Evolutionary conservation across 2,329 filamentous ascomycete species (phyloP).

Genomic region (Trichoderma arundinaceum): DNA sequence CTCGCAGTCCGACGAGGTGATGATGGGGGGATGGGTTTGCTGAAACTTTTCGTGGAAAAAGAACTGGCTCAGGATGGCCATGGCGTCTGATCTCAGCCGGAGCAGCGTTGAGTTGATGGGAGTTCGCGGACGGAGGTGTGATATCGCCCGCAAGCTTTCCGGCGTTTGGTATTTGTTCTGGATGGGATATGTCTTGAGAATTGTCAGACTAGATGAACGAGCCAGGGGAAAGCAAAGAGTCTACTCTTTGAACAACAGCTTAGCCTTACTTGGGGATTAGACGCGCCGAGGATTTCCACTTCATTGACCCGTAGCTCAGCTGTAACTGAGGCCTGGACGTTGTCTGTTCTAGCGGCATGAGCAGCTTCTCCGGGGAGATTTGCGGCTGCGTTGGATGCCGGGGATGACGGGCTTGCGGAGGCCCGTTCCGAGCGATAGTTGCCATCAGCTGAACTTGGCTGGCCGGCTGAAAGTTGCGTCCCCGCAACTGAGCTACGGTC

Average conservation of each 20-base stretch:
- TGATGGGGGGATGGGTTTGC: slow-evolving; percentile 89
- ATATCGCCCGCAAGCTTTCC: slow-evolving; percentile 86
- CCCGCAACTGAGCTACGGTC: slow-evolving; percentile 13
- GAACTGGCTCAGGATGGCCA: slow-evolving; percentile 74
- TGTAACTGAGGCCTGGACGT: slow-evolving; percentile 17
- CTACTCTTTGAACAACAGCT: background rate
- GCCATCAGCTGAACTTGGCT: background rate
- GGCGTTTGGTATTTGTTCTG: slow-evolving; percentile 95
- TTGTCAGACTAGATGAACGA: slow-evolving; percentile 32
- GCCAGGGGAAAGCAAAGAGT: background rate
- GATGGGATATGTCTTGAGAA: slow-evolving; percentile 78
- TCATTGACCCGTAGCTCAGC: slow-evolving; percentile 75
- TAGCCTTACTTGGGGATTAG: slow-evolving; percentile 75
- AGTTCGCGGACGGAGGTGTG: slow-evolving; percentile 83
- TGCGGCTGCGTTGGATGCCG: background rate
- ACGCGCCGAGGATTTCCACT: slow-evolving; percentile 74
- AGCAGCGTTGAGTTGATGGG: slow-evolving; percentile 81
- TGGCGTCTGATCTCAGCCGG: slow-evolving; percentile 80
- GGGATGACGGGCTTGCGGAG: background rate
- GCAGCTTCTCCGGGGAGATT: no score
- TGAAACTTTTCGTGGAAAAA: slow-evolving; percentile 74
- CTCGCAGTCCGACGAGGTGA: slow-evolving; percentile 97
- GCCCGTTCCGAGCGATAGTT: background rate
- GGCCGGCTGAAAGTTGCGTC: background rate
- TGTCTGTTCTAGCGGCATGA: background rate